Conservation (phyloP, 2,329 filamentous ascomycete genomes). For the Fusarium lateritium region DNA sequence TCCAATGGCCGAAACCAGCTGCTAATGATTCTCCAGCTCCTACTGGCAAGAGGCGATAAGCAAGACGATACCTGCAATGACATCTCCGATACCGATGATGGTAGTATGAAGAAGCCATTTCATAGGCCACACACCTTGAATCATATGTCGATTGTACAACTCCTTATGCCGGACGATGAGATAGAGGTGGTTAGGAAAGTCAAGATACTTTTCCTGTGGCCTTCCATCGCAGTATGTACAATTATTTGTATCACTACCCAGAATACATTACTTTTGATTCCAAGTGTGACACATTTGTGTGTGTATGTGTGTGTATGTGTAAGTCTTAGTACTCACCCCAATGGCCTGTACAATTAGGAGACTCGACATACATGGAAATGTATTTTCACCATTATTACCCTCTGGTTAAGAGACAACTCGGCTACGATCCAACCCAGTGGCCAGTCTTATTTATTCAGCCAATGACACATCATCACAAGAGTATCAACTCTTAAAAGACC, state of each 20-base stretch:
- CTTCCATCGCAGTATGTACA: conserved; percentile 43
- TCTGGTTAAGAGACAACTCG: neutral
- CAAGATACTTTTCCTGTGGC: conserved; percentile 6
- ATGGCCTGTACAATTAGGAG: neutral
- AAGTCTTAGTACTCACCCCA: neutral
- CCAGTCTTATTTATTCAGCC: neutral
- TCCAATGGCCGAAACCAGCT: neutral
- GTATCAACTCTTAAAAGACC: neutral
- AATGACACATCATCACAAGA: neutral
- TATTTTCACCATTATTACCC: neutral
- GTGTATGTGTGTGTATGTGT: neutral
- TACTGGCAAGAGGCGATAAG: conserved; percentile 52
- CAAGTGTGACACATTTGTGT: neutral
- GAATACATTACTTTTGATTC: conserved; percentile 23
- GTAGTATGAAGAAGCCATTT: neutral
- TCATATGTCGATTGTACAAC: conserved; percentile 2
- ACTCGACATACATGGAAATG: neutral
- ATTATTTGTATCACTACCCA: conserved; percentile 46
- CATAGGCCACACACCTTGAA: neutral
- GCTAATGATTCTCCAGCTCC: conserved; percentile 46
- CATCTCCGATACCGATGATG: conserved; percentile 18
- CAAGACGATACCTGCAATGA: conserved; percentile 33
- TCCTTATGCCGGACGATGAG: conserved; percentile 3
- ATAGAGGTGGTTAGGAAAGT: conserved; percentile 11
- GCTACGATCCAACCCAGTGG: neutral